Base-by-base conservation (phyloP, 1,284 basidiomycete genomes). In the Irpex sp. region DNA sequence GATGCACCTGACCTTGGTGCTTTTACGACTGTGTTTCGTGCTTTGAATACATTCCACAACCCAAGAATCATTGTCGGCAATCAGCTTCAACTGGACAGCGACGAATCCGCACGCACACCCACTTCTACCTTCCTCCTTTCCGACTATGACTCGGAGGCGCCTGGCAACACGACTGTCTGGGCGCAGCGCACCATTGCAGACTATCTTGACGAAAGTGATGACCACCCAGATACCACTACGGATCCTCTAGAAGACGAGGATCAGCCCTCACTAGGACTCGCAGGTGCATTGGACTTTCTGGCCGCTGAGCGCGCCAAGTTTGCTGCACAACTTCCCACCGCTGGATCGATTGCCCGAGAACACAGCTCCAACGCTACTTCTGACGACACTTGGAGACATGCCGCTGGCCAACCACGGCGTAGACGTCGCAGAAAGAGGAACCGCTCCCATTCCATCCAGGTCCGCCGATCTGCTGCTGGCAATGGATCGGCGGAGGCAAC, bases 1-100 rank as follows among this genome's bases (percentile, higher is more conserved):
- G 89, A 91, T 75, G 81, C 84, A 65, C 90, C 90, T 54, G 89
- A 92, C 76, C 80, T 92, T 19, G 90, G 90, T 11, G 87, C 88
- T 17, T 92, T 93, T 74, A 83, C 79, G 13, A 80, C 84, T 58
- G 87, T 93, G 49, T 84, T 93, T 61, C 83, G 89, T 50, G 90
- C 85, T 62, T 79, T 88, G 74, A 82, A 79, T 21, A 43, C 61
- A 63, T 71, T 87, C 5, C 85, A 86, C 63, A 83, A 79, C 13
- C 71, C 49, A 67, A 70, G 63, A 73, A 67, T 69, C 73, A 64
- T 35, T 17, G 50, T 46, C 65, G 59, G 65, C 63, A 8, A 57
- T 47, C 21, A 55, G 46, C 63, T 35, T 11, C 54, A 61, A 21
- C 58, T 63, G 61, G 66, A 66, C 53, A 64, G 59, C 49, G 66